Conservation (phyloP, 331 rosid genomes). For the Malus hybrid region DNA sequence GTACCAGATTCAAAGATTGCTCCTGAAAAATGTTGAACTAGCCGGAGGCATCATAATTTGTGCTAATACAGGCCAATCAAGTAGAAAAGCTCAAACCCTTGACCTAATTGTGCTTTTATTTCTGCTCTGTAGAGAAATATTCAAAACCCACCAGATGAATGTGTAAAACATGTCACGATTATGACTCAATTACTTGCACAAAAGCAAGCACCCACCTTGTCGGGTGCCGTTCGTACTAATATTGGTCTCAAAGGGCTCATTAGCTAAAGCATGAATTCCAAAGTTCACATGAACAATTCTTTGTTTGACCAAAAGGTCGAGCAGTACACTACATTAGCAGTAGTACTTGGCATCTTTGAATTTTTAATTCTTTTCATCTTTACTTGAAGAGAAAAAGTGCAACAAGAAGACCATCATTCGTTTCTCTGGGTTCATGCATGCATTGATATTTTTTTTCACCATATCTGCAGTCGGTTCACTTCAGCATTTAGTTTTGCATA, state of each 20-base stretch:
- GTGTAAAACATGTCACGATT: not conserved
- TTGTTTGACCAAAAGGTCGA: not conserved
- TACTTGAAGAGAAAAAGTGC: not conserved
- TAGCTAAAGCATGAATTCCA: not conserved
- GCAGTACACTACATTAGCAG: not conserved
- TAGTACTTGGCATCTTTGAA: not conserved
- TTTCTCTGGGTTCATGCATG: not conserved
- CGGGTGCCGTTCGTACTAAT: slow-evolving; percentile 20
- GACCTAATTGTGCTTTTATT: not conserved
- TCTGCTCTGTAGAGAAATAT: not conserved
- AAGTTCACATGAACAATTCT: not conserved
- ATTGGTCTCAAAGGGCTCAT: slow-evolving; percentile 16
- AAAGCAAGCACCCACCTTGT: slow-evolving; percentile 15
- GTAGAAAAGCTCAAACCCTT: not conserved
- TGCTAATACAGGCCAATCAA: not conserved
- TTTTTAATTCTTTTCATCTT: slow-evolving; percentile 1
- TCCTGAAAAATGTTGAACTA: not conserved
- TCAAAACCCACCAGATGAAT: not conserved
- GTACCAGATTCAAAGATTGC: not conserved
- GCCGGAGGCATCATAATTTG: not conserved
- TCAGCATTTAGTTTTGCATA: not conserved
- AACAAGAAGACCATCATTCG: not conserved
- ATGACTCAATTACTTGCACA: not conserved
- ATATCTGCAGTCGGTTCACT: not conserved
- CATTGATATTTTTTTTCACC: not conserved